A percentile compares a stretch with the other conserved stretches of the same genome.
Conservation (phyloP, 164 flowering plant species). For the Stephania japonica region DNA sequence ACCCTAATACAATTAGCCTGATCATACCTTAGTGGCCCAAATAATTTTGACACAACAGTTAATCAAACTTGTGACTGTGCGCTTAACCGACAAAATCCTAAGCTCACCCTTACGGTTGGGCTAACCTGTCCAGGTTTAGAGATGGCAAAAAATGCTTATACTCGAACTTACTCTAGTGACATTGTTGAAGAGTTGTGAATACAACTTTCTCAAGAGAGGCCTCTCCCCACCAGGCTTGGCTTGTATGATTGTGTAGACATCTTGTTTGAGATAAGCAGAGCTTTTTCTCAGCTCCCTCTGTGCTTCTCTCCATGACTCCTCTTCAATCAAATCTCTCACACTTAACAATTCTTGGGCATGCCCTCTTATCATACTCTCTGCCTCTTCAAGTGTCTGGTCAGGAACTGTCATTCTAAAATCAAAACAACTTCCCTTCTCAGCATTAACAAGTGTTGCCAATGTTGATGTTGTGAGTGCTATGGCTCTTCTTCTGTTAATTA, state of each 20-base stretch:
- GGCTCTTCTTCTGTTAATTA: not conserved
- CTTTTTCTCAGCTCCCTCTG: constrained; percentile 50
- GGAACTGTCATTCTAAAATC: constrained; percentile 51
- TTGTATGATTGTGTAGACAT: constrained; percentile 66
- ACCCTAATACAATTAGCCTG: too few species aligned
- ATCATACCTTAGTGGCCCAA: too few species aligned
- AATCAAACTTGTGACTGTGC: too few species aligned
- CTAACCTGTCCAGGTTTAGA: too few species aligned
- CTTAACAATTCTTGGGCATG: constrained; percentile 40
- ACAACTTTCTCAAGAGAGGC: constrained; percentile 57
- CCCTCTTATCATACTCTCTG: constrained; percentile 32
- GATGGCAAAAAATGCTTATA: too few species aligned
- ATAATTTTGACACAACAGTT: too few species aligned
- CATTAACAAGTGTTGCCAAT: constrained; percentile 12
- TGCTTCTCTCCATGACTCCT: constrained; percentile 52
- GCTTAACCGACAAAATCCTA: too few species aligned
- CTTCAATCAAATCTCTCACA: constrained; percentile 40
- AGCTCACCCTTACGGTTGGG: too few species aligned
- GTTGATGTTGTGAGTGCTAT: not conserved
- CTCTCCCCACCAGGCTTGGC: constrained; percentile 53
- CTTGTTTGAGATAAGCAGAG: constrained; percentile 48
- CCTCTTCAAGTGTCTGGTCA: constrained; percentile 60
- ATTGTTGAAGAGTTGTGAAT: constrained; percentile 34
- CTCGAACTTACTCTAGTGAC: constrained; percentile 13
- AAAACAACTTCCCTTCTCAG: constrained; percentile 26